Conservation (phyloP, 148 eudicot species). For the Camellia japonica region DNA sequence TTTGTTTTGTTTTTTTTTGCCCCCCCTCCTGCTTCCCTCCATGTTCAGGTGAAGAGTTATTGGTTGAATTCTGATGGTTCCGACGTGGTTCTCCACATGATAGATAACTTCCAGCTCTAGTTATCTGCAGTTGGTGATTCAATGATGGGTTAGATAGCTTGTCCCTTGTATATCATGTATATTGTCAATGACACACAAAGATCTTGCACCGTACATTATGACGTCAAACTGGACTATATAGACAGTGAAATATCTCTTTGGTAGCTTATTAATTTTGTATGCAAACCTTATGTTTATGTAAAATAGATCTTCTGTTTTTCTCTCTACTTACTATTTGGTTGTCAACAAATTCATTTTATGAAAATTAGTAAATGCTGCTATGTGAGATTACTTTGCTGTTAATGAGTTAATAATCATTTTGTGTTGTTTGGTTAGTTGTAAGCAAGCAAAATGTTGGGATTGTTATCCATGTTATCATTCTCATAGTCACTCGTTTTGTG, state of each 20-base stretch:
- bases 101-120: conserved; percentile 71
- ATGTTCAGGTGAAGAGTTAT: conserved; percentile 74
- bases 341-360: not conserved
- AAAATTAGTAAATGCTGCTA: not conserved
- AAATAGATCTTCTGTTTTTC: not conserved
- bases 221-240: not conserved
- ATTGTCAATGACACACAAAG: not conserved
- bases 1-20: not conserved
- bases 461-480: not conserved
- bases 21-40: not conserved
- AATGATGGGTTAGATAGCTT: conserved; percentile 5
- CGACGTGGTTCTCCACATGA: conserved; percentile 85
- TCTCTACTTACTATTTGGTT: not conserved
- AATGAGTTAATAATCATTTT: not conserved
- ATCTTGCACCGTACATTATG: not conserved
- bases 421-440: not conserved
- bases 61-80: conserved; percentile 90
- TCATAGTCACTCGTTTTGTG: not conserved
- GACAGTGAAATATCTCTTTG: not conserved
- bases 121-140: not conserved
- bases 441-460: not conserved
- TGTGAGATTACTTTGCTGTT: not conserved
- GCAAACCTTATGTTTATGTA: not conserved
- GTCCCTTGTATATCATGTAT: conserved; percentile 1
- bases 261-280: conserved; percentile 3